Evolutionary conservation across 2,329 filamentous ascomycete genomes (phyloP).

Genomic region (Phialophora verrucosa): DNA sequence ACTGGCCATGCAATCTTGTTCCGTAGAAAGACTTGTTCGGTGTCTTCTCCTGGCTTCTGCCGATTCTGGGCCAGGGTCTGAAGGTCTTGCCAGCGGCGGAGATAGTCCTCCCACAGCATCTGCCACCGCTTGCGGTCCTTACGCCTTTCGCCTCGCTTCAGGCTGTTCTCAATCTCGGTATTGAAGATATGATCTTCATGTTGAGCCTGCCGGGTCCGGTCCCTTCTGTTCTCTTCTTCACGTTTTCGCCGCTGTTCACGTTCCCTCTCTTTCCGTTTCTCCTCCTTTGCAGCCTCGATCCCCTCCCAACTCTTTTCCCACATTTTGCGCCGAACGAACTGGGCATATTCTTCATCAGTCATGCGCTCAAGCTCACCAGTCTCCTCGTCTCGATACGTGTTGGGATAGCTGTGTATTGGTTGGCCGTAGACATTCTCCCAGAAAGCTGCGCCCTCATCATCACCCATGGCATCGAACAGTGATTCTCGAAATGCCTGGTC

Average conservation of each 20-base stretch:
- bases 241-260: conserved; percentile 53
- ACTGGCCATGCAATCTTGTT: conserved; percentile 75
- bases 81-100: conserved; percentile 65
- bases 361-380: conserved; percentile 74
- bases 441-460: conserved; percentile 93
- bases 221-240: conserved; percentile 41
- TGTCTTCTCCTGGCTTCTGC: conserved; percentile 24
- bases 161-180: conserved; percentile 70
- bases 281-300: conserved; percentile 74
- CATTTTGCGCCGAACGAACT: conserved; percentile 85
- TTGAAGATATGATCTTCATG: conserved; percentile 54
- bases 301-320: conserved; percentile 94
- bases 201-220: not conserved
- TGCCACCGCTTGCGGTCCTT: conserved; percentile 61
- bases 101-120: conserved; percentile 70
- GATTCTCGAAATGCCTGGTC: conserved; percentile 87
- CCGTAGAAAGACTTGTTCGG: conserved; percentile 42
- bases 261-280: conserved; percentile 60
- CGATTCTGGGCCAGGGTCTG: conserved; percentile 38
- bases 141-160: conserved; percentile 70
- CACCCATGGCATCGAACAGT: conserved; percentile 93
- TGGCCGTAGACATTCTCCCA: conserved; percentile 98
- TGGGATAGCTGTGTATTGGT: conserved; percentile 80
- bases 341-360: conserved; percentile 90
- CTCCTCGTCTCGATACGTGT: conserved; percentile 56